These are phyloP conservation scores for Daedaleopsis sinensis DNA, from an alignment of 768 basidiomycete genomes.

Conservation along the genomic window DNA sequence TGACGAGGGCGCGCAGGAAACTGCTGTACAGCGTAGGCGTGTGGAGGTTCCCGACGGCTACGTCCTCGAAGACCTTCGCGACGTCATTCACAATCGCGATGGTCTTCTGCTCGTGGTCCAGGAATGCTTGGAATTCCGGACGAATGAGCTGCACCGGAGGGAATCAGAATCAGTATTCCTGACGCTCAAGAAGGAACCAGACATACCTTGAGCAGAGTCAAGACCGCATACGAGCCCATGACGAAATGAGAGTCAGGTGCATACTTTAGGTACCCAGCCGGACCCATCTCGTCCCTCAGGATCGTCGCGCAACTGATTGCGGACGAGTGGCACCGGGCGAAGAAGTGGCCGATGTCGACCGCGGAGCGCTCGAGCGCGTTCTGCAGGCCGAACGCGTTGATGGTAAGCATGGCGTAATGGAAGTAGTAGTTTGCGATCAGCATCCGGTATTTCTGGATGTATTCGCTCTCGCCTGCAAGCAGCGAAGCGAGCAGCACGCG, in stretches of 20 bases:
- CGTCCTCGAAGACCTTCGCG: conserved; percentile 75
- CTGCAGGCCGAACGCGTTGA: conserved; percentile 96
- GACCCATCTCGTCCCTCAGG: conserved; percentile 79
- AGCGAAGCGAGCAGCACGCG: background rate
- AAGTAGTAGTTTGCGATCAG: conserved; percentile 74
- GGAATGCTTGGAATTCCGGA: conserved; percentile 78
- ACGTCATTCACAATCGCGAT: conserved; percentile 77
- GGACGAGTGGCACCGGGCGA: conserved; percentile 72
- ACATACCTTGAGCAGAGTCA: conserved; percentile 87
- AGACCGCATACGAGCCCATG: conserved; percentile 88
- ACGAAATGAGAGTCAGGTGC: conserved; percentile 92
- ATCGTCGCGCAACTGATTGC: conserved; percentile 72
- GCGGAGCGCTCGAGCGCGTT: conserved; percentile 84
- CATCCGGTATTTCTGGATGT: conserved; percentile 45
- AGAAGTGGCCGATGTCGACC: conserved; percentile 82
- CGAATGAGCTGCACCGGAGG: conserved; percentile 63
- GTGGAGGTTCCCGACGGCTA: conserved; percentile 79
- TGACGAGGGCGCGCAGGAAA: conserved; percentile 78
- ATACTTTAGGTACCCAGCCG: conserved; percentile 77
- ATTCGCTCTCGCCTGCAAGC: conserved; percentile 17
- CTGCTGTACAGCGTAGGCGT: conserved; percentile 89
- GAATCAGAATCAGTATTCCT: background rate
- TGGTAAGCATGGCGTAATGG: conserved; percentile 83
- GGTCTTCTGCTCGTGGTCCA: conserved; percentile 74
- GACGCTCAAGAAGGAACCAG: background rate